These are phyloP conservation scores for Pythium sp. DNA, from an alignment of 352 stramenopile species.

Conservation along the genomic window DNA sequence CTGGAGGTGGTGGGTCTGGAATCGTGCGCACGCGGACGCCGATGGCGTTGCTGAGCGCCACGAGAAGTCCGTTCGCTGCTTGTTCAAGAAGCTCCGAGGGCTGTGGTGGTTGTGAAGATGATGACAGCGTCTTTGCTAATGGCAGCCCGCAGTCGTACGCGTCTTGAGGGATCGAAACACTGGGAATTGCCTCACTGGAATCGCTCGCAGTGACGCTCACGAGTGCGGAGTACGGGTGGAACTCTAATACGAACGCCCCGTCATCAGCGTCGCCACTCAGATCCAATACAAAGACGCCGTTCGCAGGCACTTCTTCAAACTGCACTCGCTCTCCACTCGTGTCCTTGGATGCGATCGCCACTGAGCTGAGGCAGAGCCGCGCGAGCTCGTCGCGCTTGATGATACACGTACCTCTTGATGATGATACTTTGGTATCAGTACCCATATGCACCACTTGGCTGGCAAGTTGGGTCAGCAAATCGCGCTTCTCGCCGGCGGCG, in stretches of 20 bases:
- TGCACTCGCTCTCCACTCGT: neutral
- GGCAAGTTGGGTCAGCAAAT: slow-evolving; percentile 25
- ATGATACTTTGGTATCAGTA: neutral
- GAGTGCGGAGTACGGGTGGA: slow-evolving; percentile 37
- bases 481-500: slow-evolving; percentile 5
- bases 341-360: slow-evolving; percentile 31
- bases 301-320: slow-evolving; percentile 74
- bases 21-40: slow-evolving; percentile 73
- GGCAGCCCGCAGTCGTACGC: slow-evolving; percentile 30
- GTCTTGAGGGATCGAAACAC: slow-evolving; percentile 20
- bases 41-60: slow-evolving; percentile 78
- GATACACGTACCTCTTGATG: neutral
- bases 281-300: slow-evolving; percentile 74
- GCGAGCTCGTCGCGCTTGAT: slow-evolving; percentile 21
- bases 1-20: slow-evolving; percentile 12
- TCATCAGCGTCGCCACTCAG: slow-evolving; percentile 15
- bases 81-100: slow-evolving; percentile 15
- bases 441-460: neutral
- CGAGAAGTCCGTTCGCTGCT: slow-evolving; percentile 46
- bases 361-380: slow-evolving; percentile 42
- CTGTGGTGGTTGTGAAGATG: neutral
- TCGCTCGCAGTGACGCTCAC: neutral
- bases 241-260: slow-evolving; percentile 21
- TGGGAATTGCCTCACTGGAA: neutral
- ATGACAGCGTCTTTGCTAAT: neutral